Base-by-base conservation (phyloP, 2,329 filamentous ascomycete genomes). In the Epicoccum sorghinum region DNA sequence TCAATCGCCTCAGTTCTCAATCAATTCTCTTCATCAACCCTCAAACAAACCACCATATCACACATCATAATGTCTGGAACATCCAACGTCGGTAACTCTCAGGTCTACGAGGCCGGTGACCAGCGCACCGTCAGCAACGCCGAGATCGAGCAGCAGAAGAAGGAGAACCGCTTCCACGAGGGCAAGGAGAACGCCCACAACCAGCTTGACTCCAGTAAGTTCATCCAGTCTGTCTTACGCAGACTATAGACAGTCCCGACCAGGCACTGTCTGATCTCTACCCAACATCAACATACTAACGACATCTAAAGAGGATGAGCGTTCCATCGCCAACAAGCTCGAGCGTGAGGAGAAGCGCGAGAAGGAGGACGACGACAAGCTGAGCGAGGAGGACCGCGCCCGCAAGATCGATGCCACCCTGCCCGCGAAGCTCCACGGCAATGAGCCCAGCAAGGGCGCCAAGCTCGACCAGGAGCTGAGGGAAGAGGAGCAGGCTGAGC, bases 81-180 rank as follows among this genome's bases (percentile, higher is more conserved):
- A 51, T 90, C 88, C 53, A 88, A 80, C 70, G 89, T 93, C 70
- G 90, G 90, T 64, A 82, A 79, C 72, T 67, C 77, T 59, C 73
- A 76, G 57, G 77, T 91, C 72, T 93, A 95, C 78, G 89, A 93
- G 78, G 87, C 82, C 52, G 88, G 86, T 54, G 90, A 95, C 77
- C 90, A 95, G 75, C 83, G 84, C 66, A 91, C 86, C 72, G 72
- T 77, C 58, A 82, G 84, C 58, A 71, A 83, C 55, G 80, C 83
- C 2, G 78, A 82, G 57, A 76, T 81, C 37, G 75, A 81, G 23
- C 78, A 81, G 18, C 78, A 83, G 46, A 77, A 81, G 49, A 77
- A 81, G 25, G 79, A 81, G 22, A 79, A 84, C 50, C 82, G 86
- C 56, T 95, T 85, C 78, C 79, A 92, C 57, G 88, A 93, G 78